phyloP scores from a whole-genome alignment of 805 yeast species.

The Vanderwaltozyma yarrowii region DNA sequence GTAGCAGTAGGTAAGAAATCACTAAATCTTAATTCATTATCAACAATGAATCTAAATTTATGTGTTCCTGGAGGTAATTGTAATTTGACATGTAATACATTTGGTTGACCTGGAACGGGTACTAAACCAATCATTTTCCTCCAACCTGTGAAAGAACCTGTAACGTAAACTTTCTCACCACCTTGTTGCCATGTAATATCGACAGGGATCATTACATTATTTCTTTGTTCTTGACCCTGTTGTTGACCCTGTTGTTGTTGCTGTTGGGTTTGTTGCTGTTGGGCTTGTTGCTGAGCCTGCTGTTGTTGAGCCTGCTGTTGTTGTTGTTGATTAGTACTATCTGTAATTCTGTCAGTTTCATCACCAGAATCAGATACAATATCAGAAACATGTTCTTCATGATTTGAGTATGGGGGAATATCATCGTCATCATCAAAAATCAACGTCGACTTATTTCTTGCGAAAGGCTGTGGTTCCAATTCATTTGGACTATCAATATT shows the following conservation, averaged over 20 bases:
- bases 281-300: background rate
- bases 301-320: constrained; percentile 4
- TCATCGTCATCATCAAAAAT: constrained; percentile 56
- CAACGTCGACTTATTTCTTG: constrained; percentile 58
- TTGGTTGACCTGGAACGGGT: constrained; percentile 28
- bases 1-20: constrained; percentile 93
- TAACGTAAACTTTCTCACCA: constrained; percentile 90
- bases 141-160: constrained; percentile 98
- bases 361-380: constrained; percentile 5
- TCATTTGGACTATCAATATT: constrained; percentile 23
- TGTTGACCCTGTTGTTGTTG: constrained; percentile 1
- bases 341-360: constrained; percentile 3
- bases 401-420: constrained; percentile 33
- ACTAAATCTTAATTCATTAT: constrained; percentile 81
- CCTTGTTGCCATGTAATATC: constrained; percentile 92
- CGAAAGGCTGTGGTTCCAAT: constrained; percentile 15
- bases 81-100: constrained; percentile 50
- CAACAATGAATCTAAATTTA: constrained; percentile 86
- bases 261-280: constrained; percentile 2
- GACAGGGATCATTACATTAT: constrained; percentile 34
- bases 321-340: constrained; percentile 1
- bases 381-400: constrained; percentile 16
- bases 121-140: constrained; percentile 88
- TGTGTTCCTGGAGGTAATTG: constrained; percentile 87
- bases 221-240: constrained; percentile 2